Base-by-base conservation (phyloP, 2,329 filamentous ascomycete species). In the Atkinsonella texensis region DNA sequence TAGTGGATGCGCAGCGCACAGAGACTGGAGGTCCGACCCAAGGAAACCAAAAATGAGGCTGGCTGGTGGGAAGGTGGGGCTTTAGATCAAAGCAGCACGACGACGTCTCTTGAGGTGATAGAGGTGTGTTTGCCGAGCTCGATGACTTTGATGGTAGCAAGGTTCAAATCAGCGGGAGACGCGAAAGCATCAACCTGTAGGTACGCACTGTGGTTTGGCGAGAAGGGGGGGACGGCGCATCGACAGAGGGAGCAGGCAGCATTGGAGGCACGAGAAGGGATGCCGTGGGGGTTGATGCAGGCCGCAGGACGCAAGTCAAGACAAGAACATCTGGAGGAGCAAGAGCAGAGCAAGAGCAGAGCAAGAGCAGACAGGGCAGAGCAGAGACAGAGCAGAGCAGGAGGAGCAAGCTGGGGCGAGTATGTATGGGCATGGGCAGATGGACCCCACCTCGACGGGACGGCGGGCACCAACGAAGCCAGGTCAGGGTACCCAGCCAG, bases 401-500 rank as follows among this genome's bases (percentile, higher is more conserved):
- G 20, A 23, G 20, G 20, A 23, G 20, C 20, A 23, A 23, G 28
- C 28, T 6, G 28, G 2, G 28, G 7, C 28, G 28, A 28, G 28
- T 28, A 28, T 28, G 28, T 28, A 28, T 28, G 7, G 7, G 28
- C 28, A 28, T 28, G 28, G 7, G 28, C 28, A 28, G 28, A 9
- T 20, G 39, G 52, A 50, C 53, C 52, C 56, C 56, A 56, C 55
- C 43, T 51, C 32, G 39, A 54, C 54, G 55, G 53, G 54, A 57
- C 53, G 55, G 52, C 55, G 51, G 56, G 51, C 52, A 50, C 50
- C 53, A 53, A 58, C 56, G 41, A 31, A 45, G 46, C 48, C 56
- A 58, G 65, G 62, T 57, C 61, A 56, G 59, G 57, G 60, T 59
- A 58, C 62, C 59, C 8, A 35, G 58, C 33, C 33, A 64, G 63